Base-by-base conservation (phyloP, 805 yeast species). In the Saturnispora silvae region DNA sequence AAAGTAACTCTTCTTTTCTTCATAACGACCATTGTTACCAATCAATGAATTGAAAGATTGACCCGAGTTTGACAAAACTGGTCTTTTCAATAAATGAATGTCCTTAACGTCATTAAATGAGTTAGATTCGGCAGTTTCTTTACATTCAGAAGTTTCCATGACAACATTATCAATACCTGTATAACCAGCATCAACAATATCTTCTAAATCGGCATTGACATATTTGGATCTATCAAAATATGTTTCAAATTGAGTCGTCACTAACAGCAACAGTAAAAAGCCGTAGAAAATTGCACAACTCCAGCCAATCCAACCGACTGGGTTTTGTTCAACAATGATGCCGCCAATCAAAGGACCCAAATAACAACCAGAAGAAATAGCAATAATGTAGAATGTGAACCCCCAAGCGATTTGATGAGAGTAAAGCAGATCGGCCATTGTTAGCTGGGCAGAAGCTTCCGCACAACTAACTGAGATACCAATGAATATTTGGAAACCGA, bases 251-350 rank as follows among this genome's bases (percentile, higher is more conserved):
- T 81, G 71, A 15, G 69, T 68, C 43, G 79, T 70, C 18, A 77
- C 45, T 37, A 78, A 54, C 11, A 78, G 66, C 1, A 71, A 40
- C 39, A 80, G 55, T 22, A 75, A 59, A 3, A 59, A 75, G 28
- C 76, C 86, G 9, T 78, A 75, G 40, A 77, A 66, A 51, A 82
- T 80, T 5, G 72, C 73, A n/a, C 74, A 76, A 45, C 65, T 51
- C 69, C 76, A 76, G 24, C 86, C 85, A 6, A 81, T 83, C 94
- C 94, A 83, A 48, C 81, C 64, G 61, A 81, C 83, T n/a, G 73
- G 67, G 20, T 69, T 63, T 31, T 68, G 58, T 31, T 72, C 67
- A 7, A 76, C 70, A 45, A 81, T 72, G 48, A 76, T 74, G n/a
- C 85, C 86, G 15, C 85, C 87, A 45, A 81, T 67, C 37, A 83